phyloP scores from a whole-genome alignment of 164 flowering plant species.

The Chimonanthus salicifolius region DNA sequence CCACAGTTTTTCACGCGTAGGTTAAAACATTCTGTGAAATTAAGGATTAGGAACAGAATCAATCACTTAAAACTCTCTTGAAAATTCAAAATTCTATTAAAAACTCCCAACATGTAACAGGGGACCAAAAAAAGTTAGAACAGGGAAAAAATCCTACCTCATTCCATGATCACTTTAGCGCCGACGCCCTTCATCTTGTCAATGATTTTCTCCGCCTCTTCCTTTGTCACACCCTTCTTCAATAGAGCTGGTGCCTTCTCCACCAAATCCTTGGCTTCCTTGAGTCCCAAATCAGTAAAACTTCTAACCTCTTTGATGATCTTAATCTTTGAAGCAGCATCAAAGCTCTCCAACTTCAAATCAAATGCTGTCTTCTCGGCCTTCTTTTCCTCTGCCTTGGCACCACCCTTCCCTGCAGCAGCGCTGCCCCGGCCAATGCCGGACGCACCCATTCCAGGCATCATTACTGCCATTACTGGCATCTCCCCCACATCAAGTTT shows the following conservation, averaged over 20 bases:
- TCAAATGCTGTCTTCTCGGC: conserved; percentile 82
- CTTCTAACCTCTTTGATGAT: conserved; percentile 86
- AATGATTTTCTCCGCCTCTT: conserved; percentile 30
- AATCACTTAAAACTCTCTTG: no score
- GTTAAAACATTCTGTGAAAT: no score
- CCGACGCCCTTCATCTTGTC: conserved; percentile 33
- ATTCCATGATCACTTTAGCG: conserved; percentile 32
- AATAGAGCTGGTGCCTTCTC: conserved; percentile 30
- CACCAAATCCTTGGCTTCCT: conserved; percentile 39
- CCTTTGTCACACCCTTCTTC: conserved; percentile 31
- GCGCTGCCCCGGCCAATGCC: conserved; percentile 11
- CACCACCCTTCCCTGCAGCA: conserved; percentile 27
- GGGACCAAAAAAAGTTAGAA: background rate
- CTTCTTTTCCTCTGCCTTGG: conserved; percentile 49
- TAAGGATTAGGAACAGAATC: no score
- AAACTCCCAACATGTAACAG: no score
- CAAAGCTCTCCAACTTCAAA: conserved; percentile 77
- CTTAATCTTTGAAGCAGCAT: conserved; percentile 77
- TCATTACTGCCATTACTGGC: conserved; percentile 79
- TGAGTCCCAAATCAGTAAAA: conserved; percentile 52
- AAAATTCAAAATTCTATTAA: no score
- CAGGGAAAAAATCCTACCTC: conserved; percentile 1
- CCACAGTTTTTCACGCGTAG: no score
- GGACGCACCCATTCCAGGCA: conserved; percentile 71
- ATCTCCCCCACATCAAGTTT: conserved; percentile 54